Conservation (phyloP, 1,284 basidiomycete species). For the Melanopsichium pennsylvanicum region DNA sequence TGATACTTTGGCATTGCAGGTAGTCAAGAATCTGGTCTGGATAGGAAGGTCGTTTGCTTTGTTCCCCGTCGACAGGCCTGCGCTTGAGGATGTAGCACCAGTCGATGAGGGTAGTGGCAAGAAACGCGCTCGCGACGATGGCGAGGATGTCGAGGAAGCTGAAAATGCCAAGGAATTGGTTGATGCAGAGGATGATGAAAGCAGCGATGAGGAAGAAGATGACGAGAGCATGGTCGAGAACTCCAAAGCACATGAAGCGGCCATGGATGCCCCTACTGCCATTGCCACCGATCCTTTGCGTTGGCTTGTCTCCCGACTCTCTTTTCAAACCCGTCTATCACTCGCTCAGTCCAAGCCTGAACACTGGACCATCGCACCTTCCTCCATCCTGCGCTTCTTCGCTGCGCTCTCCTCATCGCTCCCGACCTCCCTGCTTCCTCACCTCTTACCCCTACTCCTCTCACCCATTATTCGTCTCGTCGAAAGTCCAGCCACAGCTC, state of each 20-base stretch:
- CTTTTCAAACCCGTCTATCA: conserved; percentile 76
- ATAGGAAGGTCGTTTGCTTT: conserved; percentile 73
- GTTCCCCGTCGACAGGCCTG: conserved; percentile 22
- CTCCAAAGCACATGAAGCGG: conserved; percentile 50
- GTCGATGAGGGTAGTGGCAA: conserved; percentile 1
- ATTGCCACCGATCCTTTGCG: conserved; percentile 73
- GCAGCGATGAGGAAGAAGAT: conserved; percentile 29
- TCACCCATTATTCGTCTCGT: conserved; percentile 84
- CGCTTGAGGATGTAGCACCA: conserved; percentile 1
- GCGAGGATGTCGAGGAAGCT: conserved; percentile 1
- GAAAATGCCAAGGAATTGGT: no score
- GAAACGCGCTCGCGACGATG: conserved; percentile 51
- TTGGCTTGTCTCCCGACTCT: conserved; percentile 93
- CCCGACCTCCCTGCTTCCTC: conserved; percentile 67
- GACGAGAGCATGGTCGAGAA: conserved; percentile 26
- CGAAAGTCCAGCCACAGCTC: conserved; percentile 76
- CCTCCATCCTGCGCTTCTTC: conserved; percentile 75
- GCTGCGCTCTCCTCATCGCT: conserved; percentile 39
- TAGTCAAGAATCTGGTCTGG: conserved; percentile 93
- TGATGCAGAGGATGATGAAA: conserved; percentile 12
- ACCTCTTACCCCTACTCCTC: conserved; percentile 83
- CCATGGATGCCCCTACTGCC: conserved; percentile 16
- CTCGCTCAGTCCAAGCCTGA: conserved; percentile 51
- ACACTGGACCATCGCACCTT: conserved; percentile 80
- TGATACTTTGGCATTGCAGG: conserved; percentile 78